phyloP scores from a whole-genome alignment of 2,329 filamentous ascomycete species.

The Colletotrichum karsti region DNA sequence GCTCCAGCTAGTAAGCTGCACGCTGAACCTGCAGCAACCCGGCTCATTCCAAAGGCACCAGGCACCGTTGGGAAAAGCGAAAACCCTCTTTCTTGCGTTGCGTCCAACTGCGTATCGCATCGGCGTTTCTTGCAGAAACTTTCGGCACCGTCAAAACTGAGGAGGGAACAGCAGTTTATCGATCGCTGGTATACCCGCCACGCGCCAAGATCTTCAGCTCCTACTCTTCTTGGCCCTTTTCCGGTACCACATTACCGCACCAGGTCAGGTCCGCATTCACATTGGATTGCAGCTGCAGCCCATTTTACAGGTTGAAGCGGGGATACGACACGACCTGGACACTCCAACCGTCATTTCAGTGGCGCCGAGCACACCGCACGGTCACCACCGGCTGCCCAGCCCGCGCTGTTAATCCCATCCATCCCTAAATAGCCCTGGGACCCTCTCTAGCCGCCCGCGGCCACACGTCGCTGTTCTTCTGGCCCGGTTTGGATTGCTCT shows the following conservation, averaged over 20 bases:
- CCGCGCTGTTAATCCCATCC: conserved; percentile 19
- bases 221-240: background rate
- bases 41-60: background rate
- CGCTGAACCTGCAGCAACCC: background rate
- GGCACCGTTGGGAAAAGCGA: background rate
- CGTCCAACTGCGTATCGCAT: conserved; percentile 5
- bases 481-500: conserved; percentile 7
- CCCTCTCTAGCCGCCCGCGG: conserved; percentile 28
- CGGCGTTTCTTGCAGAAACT: conserved; percentile 25
- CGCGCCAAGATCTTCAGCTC: conserved; percentile 28
- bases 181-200: conserved; percentile 28
- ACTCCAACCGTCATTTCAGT: conserved; percentile 31
- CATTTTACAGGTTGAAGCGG: conserved; percentile 28
- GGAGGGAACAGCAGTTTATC: conserved; percentile 20
- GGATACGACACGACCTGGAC: too few relatives aligned
- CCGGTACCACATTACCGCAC: too few relatives aligned
- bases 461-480: background rate
- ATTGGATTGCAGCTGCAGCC: too few relatives aligned
- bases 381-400: conserved; percentile 9
- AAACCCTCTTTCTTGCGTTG: conserved; percentile 8
- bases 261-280: conserved; percentile 26
- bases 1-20: background rate
- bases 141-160: conserved; percentile 23
- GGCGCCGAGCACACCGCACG: conserved; percentile 29
- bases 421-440: conserved; percentile 31